phyloP scores from a whole-genome alignment of 306 rosid species.

The Malus asiatica region DNA sequence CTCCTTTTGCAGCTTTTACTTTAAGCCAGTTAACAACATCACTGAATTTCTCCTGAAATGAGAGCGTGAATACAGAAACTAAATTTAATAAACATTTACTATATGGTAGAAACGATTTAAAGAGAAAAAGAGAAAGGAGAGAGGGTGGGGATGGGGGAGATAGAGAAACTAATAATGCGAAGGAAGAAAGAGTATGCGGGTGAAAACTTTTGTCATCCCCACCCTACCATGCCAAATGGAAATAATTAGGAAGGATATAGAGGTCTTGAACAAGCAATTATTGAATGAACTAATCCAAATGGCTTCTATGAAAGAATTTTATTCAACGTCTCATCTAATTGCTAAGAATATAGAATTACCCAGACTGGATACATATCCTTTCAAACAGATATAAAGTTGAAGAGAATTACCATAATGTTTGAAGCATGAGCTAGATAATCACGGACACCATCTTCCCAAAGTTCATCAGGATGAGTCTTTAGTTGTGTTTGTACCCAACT shows the following conservation, averaged over 20 bases:
- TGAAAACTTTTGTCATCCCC: neutral
- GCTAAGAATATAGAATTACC: neutral
- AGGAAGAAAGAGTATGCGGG: neutral
- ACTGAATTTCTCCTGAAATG: conserved; percentile 76
- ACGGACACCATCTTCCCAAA: conserved; percentile 93
- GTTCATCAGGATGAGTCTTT: conserved; percentile 89
- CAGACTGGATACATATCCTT: neutral
- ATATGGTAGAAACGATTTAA: neutral
- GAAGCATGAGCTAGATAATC: conserved; percentile 87
- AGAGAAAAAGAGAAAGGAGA: neutral
- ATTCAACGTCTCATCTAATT: neutral
- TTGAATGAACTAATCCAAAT: neutral
- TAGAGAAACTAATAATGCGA: neutral
- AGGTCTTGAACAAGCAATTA: neutral
- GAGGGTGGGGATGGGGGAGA: neutral
- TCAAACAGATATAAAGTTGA: neutral
- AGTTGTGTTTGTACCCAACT: conserved; percentile 95
- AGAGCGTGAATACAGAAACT: conserved; percentile 5
- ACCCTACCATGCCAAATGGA: neutral
- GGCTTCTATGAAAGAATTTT: neutral
- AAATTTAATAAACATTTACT: neutral
- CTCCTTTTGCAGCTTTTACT: conserved; percentile 56
- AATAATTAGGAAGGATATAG: neutral
- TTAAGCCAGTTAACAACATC: conserved; percentile 92
- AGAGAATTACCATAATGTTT: conserved; percentile 62